phyloP scores from a whole-genome alignment of 768 basidiomycete genomes.

The Cantharellus cinnabarinus region DNA sequence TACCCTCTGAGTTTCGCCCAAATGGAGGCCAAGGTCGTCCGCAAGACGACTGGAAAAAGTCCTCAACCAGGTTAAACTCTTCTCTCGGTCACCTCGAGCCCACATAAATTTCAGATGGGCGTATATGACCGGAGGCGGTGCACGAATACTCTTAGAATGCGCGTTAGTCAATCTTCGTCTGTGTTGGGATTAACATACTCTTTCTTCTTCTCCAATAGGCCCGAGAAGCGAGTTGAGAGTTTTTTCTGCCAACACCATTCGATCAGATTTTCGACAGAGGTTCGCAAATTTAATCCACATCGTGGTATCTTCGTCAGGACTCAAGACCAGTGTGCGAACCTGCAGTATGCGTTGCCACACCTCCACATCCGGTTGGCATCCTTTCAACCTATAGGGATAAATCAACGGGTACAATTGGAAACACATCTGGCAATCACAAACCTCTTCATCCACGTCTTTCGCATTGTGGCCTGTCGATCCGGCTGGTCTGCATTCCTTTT shows the following conservation, averaged over 20 bases:
- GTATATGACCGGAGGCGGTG: conserved; percentile 79
- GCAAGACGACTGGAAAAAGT: conserved; percentile 62
- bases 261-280: conserved; percentile 82
- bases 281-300: conserved; percentile 99
- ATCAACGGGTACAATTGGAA: not conserved
- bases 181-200: conserved; percentile 17
- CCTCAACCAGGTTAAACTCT: conserved; percentile 64
- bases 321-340: conserved; percentile 82
- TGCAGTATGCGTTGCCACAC: conserved; percentile 97
- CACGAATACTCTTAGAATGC: not conserved
- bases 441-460: conserved; percentile 97
- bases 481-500: conserved; percentile 89
- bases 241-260: conserved; percentile 90
- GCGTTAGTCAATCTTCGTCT: conserved; percentile 2
- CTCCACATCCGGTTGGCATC: conserved; percentile 95
- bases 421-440: conserved; percentile 15
- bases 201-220: conserved; percentile 17
- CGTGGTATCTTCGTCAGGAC: conserved; percentile 79
- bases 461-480: conserved; percentile 74
- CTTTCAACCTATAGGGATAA: conserved; percentile 42
- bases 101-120: conserved; percentile 92
- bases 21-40: conserved; percentile 48
- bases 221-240: conserved; percentile 82
- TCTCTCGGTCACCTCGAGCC: conserved; percentile 61
- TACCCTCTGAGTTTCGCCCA: conserved; percentile 29